These are phyloP conservation scores for Plasmodium gallinaceum DNA, from an alignment of 169 alveolate species.

Conservation along the genomic window DNA sequence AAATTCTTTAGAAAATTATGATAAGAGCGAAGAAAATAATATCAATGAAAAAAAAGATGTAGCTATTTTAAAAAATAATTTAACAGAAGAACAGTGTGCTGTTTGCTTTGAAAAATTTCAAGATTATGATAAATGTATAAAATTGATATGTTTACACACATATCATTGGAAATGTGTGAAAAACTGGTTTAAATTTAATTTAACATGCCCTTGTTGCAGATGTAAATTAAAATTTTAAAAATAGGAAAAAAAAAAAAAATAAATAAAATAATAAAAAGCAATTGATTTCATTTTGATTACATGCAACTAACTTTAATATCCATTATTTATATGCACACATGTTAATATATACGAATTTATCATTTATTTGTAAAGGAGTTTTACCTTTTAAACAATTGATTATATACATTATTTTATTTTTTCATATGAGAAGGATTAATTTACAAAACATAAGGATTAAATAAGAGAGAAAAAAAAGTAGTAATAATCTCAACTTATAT, in stretches of 20 bases:
- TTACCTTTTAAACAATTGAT: too few relatives aligned
- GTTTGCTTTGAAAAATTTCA: constrained; percentile 79
- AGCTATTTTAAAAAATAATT: constrained; percentile 9
- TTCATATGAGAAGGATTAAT: too few relatives aligned
- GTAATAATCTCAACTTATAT: too few relatives aligned
- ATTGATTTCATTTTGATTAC: too few relatives aligned
- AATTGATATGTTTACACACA: constrained; percentile 78
- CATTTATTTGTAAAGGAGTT: not conserved
- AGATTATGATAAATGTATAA: constrained; percentile 77
- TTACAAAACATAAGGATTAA: too few relatives aligned
- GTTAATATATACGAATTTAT: not conserved
- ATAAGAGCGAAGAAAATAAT: not conserved
- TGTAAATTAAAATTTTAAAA: not conserved
- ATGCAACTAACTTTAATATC: too few relatives aligned
- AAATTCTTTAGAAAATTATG: constrained; percentile 46
- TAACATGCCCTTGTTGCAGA: constrained; percentile 79
- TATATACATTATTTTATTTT: too few relatives aligned
- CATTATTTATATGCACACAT: not conserved
- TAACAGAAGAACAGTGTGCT: constrained; percentile 79
- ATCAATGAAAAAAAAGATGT: not conserved
- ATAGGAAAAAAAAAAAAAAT: not conserved
- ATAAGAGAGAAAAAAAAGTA: too few relatives aligned
- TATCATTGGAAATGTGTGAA: constrained; percentile 81
- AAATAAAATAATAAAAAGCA: too few relatives aligned
- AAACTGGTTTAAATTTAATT: constrained; percentile 80